Percentiles rank a stretch among this genome's conserved stretches.
These are phyloP conservation scores for Artemisia tridentata DNA, from an alignment of 129 eudicot species.

Conservation along the genomic window DNA sequence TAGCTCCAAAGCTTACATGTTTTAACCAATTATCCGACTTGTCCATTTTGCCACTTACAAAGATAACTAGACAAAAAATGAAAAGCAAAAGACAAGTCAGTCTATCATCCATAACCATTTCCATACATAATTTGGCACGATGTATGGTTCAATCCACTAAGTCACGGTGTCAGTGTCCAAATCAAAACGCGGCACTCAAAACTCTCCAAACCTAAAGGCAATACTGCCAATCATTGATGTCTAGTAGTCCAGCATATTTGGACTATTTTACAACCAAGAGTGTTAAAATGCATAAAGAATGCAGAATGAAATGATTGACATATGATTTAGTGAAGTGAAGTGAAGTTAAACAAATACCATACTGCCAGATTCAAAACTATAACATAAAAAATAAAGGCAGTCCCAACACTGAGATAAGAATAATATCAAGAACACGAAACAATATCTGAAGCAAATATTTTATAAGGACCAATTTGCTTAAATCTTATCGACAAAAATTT, in stretches of 20 bases:
- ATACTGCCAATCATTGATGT: constrained; percentile 21
- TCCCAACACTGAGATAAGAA: constrained; percentile 25
- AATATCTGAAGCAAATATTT: constrained; percentile 24
- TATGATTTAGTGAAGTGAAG: constrained; percentile 25
- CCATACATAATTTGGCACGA: constrained; percentile 12
- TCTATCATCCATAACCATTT: background rate
- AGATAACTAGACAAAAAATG: background rate
- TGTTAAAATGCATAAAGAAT: constrained; percentile 28
- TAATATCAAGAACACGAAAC: constrained; percentile 10
- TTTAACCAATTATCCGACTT: background rate
- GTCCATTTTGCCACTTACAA: background rate
- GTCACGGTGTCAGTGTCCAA: constrained; percentile 1
- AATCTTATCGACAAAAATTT: background rate
- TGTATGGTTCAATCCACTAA: background rate
- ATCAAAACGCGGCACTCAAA: background rate
- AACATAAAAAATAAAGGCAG: constrained; percentile 14
- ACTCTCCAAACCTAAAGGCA: background rate
- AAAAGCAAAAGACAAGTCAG: constrained; percentile 6
- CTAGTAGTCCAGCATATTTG: constrained; percentile 14
- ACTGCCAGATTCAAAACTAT: constrained; percentile 29
- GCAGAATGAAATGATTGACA: constrained; percentile 29
- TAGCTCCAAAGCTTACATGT: background rate
- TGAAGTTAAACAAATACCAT: constrained; percentile 36
- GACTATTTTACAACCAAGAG: constrained; percentile 30
- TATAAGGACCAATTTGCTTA: constrained; percentile 20